phyloP scores from a whole-genome alignment of 2,329 filamentous ascomycete genomes.

The Apiospora hydei region DNA sequence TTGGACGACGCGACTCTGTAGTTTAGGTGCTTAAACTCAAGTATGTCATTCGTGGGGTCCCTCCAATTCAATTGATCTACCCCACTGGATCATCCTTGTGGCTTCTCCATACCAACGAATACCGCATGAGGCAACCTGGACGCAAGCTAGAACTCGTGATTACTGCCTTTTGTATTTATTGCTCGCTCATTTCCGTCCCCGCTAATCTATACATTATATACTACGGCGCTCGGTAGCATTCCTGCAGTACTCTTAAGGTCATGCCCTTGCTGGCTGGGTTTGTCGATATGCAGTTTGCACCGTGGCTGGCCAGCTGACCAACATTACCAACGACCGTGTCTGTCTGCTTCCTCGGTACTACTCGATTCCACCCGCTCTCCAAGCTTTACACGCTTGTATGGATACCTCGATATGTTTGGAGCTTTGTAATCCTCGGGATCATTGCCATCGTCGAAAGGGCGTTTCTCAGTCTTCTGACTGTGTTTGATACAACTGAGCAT shows the following conservation, averaged over 20 bases:
- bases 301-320: background rate
- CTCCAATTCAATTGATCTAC: background rate
- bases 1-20: background rate
- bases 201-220: background rate
- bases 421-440: background rate
- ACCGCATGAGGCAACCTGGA: too few relatives aligned
- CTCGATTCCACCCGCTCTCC: background rate
- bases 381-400: background rate
- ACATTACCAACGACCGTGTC: background rate
- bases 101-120: background rate
- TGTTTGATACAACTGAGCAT: too few relatives aligned
- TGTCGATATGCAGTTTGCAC: background rate
- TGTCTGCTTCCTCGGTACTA: background rate
- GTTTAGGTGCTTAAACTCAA: background rate
- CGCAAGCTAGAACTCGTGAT: too few relatives aligned
- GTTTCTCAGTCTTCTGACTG: too few relatives aligned
- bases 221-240: background rate
- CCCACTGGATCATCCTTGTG: background rate
- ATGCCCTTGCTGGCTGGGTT: background rate
- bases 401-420: background rate
- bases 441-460: background rate
- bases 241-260: background rate
- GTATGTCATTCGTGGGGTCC: constrained; percentile 3
- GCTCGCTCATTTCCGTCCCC: too few relatives aligned
- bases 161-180: too few relatives aligned